These are phyloP conservation scores for Pisolithus thermaeus DNA, from an alignment of 1,284 basidiomycete species.

Conservation along the genomic window DNA sequence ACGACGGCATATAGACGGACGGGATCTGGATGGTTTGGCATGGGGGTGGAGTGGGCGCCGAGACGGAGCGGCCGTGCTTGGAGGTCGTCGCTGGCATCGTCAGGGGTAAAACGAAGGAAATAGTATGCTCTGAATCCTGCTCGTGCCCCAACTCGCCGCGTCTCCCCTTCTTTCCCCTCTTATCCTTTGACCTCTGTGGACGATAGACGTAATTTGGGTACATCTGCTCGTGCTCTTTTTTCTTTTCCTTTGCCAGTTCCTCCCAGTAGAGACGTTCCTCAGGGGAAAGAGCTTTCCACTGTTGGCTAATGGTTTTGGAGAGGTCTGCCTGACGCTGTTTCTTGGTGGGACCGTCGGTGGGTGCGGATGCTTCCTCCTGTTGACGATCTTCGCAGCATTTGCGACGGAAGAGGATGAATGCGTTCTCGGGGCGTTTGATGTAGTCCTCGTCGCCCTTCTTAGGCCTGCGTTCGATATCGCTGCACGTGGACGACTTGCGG, in stretches of 20 bases:
- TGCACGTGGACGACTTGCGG: constrained; percentile 53
- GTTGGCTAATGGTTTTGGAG: constrained; percentile 71
- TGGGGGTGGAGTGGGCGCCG: constrained; percentile 49
- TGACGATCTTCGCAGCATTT: constrained; percentile 69
- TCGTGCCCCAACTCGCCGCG: constrained; percentile 40
- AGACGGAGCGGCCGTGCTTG: constrained; percentile 46
- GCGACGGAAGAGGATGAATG: constrained; percentile 74
- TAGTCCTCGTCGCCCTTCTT: constrained; percentile 76
- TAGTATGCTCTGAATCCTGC: constrained; percentile 38
- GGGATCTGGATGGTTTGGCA: constrained; percentile 62
- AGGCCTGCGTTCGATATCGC: constrained; percentile 60
- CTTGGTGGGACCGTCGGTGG: constrained; percentile 35
- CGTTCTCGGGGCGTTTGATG: constrained; percentile 75
- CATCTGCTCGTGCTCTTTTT: constrained; percentile 54
- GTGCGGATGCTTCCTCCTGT: constrained; percentile 35
- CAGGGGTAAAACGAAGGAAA: constrained; percentile 54
- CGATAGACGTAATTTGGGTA: constrained; percentile 75
- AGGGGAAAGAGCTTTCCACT: constrained; percentile 58
- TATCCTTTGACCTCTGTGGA: constrained; percentile 60
- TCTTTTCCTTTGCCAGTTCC: constrained; percentile 51
- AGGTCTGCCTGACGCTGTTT: constrained; percentile 56
- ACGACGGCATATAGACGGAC: constrained; percentile 58
- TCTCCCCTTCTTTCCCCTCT: constrained; percentile 42
- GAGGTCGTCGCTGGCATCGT: constrained; percentile 27
- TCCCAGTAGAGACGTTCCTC: constrained; percentile 64